Evolutionary conservation across 345 rosid genomes (phyloP).

Genomic region (Balakata baccata): DNA sequence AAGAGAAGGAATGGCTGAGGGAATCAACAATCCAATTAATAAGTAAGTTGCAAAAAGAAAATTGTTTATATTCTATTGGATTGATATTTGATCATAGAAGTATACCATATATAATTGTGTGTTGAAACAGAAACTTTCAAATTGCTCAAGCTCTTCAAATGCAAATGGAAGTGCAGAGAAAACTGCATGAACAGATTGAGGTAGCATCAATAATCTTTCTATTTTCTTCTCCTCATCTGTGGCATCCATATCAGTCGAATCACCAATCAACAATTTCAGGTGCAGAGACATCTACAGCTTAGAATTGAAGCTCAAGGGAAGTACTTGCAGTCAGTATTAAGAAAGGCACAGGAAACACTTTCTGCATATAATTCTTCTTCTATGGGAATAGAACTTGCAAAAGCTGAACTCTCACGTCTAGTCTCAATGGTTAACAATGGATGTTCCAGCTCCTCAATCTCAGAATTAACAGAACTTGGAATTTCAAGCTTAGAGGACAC

Average conservation of each 20-base stretch:
- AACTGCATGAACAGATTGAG: slow-evolving; percentile 93
- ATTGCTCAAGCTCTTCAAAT: slow-evolving; percentile 76
- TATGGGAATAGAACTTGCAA: slow-evolving; percentile 58
- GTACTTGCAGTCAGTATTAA: slow-evolving; percentile 75
- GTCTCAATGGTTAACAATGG: slow-evolving; percentile 61
- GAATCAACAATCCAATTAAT: slow-evolving; percentile 40
- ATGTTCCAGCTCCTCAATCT: slow-evolving; percentile 53
- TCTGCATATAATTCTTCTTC: slow-evolving; percentile 62
- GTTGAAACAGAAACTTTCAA: slow-evolving; percentile 53
- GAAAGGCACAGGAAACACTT: slow-evolving; percentile 88
- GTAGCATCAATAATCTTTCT: slow-evolving; percentile 33
- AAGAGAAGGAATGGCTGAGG: slow-evolving; percentile 28
- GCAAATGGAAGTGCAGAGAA: slow-evolving; percentile 92
- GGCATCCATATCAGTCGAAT: slow-evolving; percentile 8
- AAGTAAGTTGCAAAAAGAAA: slow-evolving; percentile 43
- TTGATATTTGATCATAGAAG: background rate
- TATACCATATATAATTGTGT: slow-evolving; percentile 20
- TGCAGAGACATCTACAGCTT: slow-evolving; percentile 87
- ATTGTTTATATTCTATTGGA: slow-evolving; percentile 11
- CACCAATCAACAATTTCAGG: slow-evolving; percentile 44
- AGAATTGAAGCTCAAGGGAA: slow-evolving; percentile 98
- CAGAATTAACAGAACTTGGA: slow-evolving; percentile 59
- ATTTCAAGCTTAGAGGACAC: slow-evolving; percentile 32
- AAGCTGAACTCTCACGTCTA: slow-evolving; percentile 65
- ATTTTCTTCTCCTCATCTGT: background rate